Evolutionary conservation across 2,329 filamentous ascomycete species (phyloP).

Genomic region (Pochonia chlamydosporia): DNA sequence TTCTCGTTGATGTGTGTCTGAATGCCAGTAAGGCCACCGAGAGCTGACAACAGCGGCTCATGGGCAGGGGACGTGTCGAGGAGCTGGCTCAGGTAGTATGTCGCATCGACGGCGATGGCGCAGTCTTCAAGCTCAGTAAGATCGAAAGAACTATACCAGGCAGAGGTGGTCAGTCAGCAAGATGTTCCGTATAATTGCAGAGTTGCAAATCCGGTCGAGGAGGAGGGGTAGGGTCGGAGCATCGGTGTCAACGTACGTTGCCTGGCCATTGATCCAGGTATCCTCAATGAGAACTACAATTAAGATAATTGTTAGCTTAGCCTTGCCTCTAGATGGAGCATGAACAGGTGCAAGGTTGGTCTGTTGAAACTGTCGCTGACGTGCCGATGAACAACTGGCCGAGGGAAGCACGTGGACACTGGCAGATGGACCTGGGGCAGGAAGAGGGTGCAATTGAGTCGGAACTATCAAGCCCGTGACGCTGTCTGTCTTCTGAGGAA

Average conservation of each 20-base stretch:
- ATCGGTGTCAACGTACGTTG: slow-evolving; percentile 21
- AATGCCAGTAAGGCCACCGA: slow-evolving; percentile 83
- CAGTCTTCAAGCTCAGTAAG: slow-evolving; percentile 68
- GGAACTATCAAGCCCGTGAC: neutral
- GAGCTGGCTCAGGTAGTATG: slow-evolving; percentile 78
- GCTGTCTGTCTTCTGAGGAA: neutral
- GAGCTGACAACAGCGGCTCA: slow-evolving; percentile 83
- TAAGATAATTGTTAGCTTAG: slow-evolving; percentile 6
- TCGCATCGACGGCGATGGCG: slow-evolving; percentile 80
- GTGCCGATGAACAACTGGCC: neutral
- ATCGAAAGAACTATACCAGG: slow-evolving; percentile 44
- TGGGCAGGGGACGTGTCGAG: slow-evolving; percentile 64
- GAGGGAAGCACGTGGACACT: slow-evolving; percentile 11
- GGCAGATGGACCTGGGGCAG: no score
- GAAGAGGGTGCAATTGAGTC: slow-evolving; percentile 17
- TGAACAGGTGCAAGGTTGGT: neutral
- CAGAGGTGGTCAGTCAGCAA: neutral
- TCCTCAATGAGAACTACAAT: slow-evolving; percentile 30
- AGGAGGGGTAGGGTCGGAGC: neutral
- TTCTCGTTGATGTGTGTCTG: slow-evolving; percentile 70
- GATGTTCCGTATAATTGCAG: neutral
- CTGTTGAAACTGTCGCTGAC: slow-evolving; percentile 5
- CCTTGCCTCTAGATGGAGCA: neutral
- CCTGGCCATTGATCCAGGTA: slow-evolving; percentile 33
- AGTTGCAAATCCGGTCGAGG: neutral